Evolutionary conservation across 768 basidiomycete genomes (phyloP), one percentile per base, ranked within the genome.

Genomic region (Punctularia strigosozonata): DNA sequence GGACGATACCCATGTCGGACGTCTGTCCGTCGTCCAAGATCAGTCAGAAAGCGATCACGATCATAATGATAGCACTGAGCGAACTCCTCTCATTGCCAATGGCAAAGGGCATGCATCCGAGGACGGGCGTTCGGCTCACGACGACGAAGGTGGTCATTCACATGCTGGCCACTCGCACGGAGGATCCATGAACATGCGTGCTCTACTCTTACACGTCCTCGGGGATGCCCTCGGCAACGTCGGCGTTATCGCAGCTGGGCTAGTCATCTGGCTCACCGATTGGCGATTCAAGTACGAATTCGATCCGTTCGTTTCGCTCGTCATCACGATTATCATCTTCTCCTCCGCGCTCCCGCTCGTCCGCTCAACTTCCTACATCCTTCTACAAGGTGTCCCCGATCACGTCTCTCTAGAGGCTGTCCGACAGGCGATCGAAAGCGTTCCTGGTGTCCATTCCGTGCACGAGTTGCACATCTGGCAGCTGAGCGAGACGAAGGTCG

Each of bases 401-500:
- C 81, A 80, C 17, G 73, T 99, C 21, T 90, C 89, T 1, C 68
- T 98, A 17, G 90, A 94, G n/a, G 76, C 80, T 46, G 83, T 98
- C 15, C 77, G 82, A 33, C 60, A 66, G n/a, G 77, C 83, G 4
- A 94, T 99, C 41, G 65, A 84, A 12, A 64, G 63, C 3, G 84
- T 97, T 19, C 71, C 82, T 3, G 94, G 95, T 35, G 95, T 92
- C 20, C 60, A 80, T 38, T 85, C 84, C 18, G 65, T 98, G 21
- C 95, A 98, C 51, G 89, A 97, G 54, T 69, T 99, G 20, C 95
- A 99, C 60, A 77, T 98, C 38, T 99, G 95, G 95, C 90, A 94
- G 52, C 73, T 99, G 35, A 92, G 89, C 7, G 95, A 99, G 61
- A 77, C 74, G 41, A 97, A 95, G 56, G 77, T 91, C 39, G 83